Evolutionary conservation across 169 alveolate genomes (phyloP).

Genomic region (Blepharisma undulans): DNA sequence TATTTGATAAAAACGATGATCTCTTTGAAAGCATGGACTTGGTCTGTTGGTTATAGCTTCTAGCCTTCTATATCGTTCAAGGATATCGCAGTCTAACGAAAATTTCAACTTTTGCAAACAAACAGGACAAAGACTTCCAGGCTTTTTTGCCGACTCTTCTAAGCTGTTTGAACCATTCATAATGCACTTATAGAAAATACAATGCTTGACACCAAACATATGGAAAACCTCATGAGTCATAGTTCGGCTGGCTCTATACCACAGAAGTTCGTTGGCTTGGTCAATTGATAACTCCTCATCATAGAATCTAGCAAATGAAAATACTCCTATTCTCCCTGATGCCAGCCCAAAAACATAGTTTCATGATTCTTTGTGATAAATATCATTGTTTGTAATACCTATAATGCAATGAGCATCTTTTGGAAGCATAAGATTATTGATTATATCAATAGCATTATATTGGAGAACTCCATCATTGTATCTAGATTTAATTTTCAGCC

Average conservation of each 20-base stretch:
- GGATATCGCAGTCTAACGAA: constrained; percentile 42
- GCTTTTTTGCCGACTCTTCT: constrained; percentile 71
- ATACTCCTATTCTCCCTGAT: constrained; percentile 59
- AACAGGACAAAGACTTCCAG: constrained; percentile 61
- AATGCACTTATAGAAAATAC: constrained; percentile 74
- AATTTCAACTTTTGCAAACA: constrained; percentile 64
- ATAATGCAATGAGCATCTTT: constrained; percentile 16
- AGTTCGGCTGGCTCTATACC: constrained; percentile 67
- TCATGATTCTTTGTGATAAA: constrained; percentile 62
- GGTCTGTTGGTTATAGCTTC: constrained; percentile 22
- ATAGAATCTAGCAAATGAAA: constrained; percentile 64
- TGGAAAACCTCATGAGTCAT: constrained; percentile 79
- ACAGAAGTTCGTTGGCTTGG: constrained; percentile 29
- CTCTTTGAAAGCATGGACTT: neutral
- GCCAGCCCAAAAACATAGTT: constrained; percentile 77
- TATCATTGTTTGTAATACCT: constrained; percentile 45
- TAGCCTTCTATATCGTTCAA: constrained; percentile 49
- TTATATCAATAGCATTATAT: constrained; percentile 47
- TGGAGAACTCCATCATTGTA: constrained; percentile 2
- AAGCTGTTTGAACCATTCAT: constrained; percentile 82
- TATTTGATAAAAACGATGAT: neutral
- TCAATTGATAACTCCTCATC: constrained; percentile 12
- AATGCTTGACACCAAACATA: constrained; percentile 81
- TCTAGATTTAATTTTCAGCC: neutral
- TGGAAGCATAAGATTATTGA: constrained; percentile 33